phyloP scores from a whole-genome alignment of 306 rosid species.

The Cucurbita moschata region DNA sequence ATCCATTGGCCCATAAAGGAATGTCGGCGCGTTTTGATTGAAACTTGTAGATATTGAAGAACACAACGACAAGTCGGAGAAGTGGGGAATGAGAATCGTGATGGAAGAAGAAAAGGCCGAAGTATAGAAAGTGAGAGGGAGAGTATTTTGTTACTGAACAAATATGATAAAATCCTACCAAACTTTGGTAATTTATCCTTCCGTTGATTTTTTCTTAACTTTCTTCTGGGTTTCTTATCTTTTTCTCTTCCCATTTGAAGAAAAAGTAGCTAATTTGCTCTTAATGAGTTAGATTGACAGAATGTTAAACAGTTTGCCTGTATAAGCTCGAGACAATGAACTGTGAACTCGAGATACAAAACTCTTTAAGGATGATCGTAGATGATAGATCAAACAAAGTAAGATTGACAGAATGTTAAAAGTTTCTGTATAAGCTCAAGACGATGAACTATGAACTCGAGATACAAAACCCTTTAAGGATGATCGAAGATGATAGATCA shows the following conservation, averaged over 20 bases:
- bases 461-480: too few species aligned
- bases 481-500: too few species aligned
- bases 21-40: not conserved
- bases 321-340: too few species aligned
- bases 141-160: not conserved
- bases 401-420: too few species aligned
- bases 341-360: not conserved
- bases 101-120: not conserved
- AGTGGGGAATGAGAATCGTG: conserved; percentile 22
- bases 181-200: conserved; percentile 4
- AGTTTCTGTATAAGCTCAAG: too few species aligned
- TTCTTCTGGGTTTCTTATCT: not conserved
- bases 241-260: not conserved
- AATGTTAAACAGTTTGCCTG: too few species aligned
- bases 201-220: not conserved
- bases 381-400: not conserved
- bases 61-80: conserved; percentile 83
- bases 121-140: not conserved
- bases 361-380: not conserved
- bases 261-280: not conserved
- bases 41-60: conserved; percentile 71
- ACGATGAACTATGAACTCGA: too few species aligned
- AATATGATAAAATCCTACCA: not conserved
- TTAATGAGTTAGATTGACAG: too few species aligned
- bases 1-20: not conserved